These are phyloP conservation scores for Articulospora tetracladia DNA, from an alignment of 495 filamentous ascomycete species.

Conservation along the genomic window DNA sequence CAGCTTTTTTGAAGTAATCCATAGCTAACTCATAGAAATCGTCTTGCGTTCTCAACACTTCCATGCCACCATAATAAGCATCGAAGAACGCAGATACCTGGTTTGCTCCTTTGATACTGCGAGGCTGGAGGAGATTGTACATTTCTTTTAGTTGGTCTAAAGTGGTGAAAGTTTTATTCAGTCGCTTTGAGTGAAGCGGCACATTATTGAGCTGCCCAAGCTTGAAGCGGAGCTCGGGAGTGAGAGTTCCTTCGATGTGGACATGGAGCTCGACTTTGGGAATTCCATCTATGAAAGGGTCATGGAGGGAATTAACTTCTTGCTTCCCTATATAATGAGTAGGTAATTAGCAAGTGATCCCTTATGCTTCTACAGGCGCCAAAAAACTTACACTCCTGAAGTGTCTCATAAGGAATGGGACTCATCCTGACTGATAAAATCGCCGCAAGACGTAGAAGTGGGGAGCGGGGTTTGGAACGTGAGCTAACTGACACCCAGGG, in stretches of 20 bases:
- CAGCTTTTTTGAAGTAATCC: slow-evolving; percentile 61
- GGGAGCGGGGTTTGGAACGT: too few relatives aligned
- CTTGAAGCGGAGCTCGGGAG: slow-evolving; percentile 60
- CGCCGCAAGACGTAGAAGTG: too few relatives aligned
- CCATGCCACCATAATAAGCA: slow-evolving; percentile 75
- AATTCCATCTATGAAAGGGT: slow-evolving; percentile 26
- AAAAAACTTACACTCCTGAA: background rate
- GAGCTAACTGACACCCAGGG: too few relatives aligned
- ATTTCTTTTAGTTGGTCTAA: background rate
- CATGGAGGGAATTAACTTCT: background rate
- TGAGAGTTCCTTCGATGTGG: slow-evolving; percentile 70
- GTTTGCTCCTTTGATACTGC: slow-evolving; percentile 3
- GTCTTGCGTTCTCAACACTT: slow-evolving; percentile 46
- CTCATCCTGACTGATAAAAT: too few relatives aligned
- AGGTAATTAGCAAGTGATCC: background rate
- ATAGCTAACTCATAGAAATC: slow-evolving; percentile 72
- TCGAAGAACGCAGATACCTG: slow-evolving; percentile 46
- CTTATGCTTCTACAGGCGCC: background rate
- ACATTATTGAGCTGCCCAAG: slow-evolving; percentile 61
- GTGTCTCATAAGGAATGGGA: background rate
- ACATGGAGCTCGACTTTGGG: slow-evolving; percentile 80
- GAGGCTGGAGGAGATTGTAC: slow-evolving; percentile 5
- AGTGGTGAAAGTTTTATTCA: background rate
- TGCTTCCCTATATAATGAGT: background rate
- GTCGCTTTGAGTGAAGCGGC: slow-evolving; percentile 33